phyloP scores from a whole-genome alignment of 2,329 filamentous ascomycete species.

The Amylocarpus encephaloides region DNA sequence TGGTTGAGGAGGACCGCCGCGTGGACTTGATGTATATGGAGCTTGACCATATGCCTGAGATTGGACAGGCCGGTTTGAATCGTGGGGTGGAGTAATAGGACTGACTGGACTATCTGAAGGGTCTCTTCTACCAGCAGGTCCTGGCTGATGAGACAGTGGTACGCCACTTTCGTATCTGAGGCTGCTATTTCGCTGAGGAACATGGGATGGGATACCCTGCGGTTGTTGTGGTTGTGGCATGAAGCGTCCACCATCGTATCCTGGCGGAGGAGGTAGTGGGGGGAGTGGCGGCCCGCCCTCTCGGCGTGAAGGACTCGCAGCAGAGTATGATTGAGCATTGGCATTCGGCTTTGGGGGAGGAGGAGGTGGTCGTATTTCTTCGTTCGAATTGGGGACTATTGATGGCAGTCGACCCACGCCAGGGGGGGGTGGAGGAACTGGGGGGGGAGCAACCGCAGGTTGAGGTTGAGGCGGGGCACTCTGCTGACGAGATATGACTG shows the following conservation, averaged over 20 bases:
- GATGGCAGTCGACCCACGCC: slow-evolving; percentile 48
- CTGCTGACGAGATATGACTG: slow-evolving; percentile 69
- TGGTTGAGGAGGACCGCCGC: slow-evolving; percentile 12
- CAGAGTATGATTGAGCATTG: slow-evolving; percentile 14
- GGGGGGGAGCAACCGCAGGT: slow-evolving; percentile 47
- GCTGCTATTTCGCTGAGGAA: slow-evolving; percentile 30
- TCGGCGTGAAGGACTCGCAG: slow-evolving; percentile 14
- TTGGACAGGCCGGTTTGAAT: slow-evolving; percentile 15
- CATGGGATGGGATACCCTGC: slow-evolving; percentile 17
- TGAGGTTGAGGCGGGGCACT: slow-evolving; percentile 35
- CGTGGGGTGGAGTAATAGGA: slow-evolving; percentile 23
- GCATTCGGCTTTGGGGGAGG: slow-evolving; percentile 29
- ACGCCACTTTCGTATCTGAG: slow-evolving; percentile 27
- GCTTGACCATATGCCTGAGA: slow-evolving; percentile 17
- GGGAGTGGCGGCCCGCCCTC: slow-evolving; percentile 30
- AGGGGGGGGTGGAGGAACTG: slow-evolving; percentile 65
- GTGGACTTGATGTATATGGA: slow-evolving; percentile 9
- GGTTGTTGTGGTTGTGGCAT: slow-evolving; percentile 17
- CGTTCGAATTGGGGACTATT: slow-evolving; percentile 29
- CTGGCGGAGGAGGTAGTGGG: slow-evolving; percentile 25
- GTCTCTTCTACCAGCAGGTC: slow-evolving; percentile 18
- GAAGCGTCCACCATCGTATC: slow-evolving; percentile 19
- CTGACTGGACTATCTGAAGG: slow-evolving; percentile 26
- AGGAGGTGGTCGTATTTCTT: slow-evolving; percentile 28
- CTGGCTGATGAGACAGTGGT: slow-evolving; percentile 29